Base-by-base conservation (phyloP, 2,329 filamentous ascomycete species). In the Colletotrichum lupini region DNA sequence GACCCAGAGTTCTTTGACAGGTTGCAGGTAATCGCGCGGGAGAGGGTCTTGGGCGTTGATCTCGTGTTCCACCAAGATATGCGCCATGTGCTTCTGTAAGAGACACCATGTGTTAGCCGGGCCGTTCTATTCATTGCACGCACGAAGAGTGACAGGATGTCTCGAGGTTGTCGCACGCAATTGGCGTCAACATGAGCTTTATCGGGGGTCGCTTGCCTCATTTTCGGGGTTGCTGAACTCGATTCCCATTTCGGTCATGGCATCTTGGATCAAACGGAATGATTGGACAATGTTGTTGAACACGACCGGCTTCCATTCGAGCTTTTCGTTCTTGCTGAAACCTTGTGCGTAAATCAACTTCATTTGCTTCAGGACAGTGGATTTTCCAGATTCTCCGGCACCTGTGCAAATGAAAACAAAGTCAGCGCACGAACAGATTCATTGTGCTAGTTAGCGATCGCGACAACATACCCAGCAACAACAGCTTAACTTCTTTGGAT, bases 281-380 rank as follows among this genome's bases (percentile, higher is more conserved):
- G 96, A 96, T 78, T 97, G 94, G 64, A 98, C 88, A 76, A 98
- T 89, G 83, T 99, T 99, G 83, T 93, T 95, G 84, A 98, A 98
- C 77, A 98, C 95, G 79, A 98, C 95, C 19, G 95, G 94, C 78
- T 97, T 95, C 89, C 95, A 97, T 87, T 98, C 95, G 76, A 97
- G 91, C 82, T 95, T 94, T 83, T 98, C 97, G 76, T 91, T 92
- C 79, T 94, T 93, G 80, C 92, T 94, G 85, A 98, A 98, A 63
- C 97, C 96, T 82, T 95, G 92, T 16, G 95, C 92, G 82, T 98
- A 97, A 78, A 99, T 98, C 83, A 99, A 92, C 83, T 96, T 96
- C 97, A 99, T 98, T 87, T 98, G 96, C 87, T 98, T 98, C 76
- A 98, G 90, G 73, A 98, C 95, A 1, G 96, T 98, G 9, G 96